phyloP scores from a whole-genome alignment of 805 yeast species.

The Komagataella pastoris region DNA sequence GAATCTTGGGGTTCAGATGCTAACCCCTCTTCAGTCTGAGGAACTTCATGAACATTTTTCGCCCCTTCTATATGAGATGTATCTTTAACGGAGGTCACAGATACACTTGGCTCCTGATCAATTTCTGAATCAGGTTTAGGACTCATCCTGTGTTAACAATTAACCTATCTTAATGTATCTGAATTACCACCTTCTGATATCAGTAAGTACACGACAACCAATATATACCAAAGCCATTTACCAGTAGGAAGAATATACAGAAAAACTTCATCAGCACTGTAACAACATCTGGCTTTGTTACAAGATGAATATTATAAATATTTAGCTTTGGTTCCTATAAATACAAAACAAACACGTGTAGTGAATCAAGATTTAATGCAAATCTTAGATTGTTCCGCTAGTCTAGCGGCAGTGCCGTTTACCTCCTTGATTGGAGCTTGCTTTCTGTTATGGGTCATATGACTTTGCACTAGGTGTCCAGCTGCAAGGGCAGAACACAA shows the following conservation, averaged over 20 bases:
- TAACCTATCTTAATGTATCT: background rate
- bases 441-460: constrained; percentile 84
- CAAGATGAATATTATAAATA: background rate
- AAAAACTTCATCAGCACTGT: background rate
- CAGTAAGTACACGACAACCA: background rate
- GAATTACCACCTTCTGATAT: background rate
- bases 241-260: background rate
- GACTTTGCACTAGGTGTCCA: constrained; percentile 95
- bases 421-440: constrained; percentile 1
- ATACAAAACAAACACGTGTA: background rate
- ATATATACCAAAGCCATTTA: too few species aligned
- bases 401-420: constrained; percentile 13
- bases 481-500: constrained; percentile 95
- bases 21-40: background rate
- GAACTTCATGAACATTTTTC: background rate
- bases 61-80: background rate
- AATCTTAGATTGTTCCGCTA: constrained; percentile 60
- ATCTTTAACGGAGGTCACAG: background rate
- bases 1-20: background rate
- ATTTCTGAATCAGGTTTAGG: background rate
- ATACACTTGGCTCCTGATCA: background rate
- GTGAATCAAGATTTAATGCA: constrained; percentile 47
- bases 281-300: background rate
- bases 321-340: background rate
- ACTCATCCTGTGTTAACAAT: background rate